These are phyloP conservation scores for Cyclotella atomus DNA, from an alignment of 108 stramenopile genomes.

Conservation along the genomic window DNA sequence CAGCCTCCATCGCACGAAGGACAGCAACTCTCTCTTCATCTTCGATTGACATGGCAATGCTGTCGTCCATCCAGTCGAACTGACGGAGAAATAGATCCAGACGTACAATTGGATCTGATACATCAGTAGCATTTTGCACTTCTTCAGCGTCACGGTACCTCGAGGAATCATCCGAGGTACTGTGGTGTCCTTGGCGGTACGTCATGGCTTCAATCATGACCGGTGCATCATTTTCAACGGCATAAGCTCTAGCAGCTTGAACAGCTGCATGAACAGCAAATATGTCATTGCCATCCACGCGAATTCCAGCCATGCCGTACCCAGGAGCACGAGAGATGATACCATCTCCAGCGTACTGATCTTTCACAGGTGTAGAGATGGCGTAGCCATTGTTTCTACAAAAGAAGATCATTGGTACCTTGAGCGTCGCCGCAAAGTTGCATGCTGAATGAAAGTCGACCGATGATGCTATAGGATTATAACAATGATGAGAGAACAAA, in stretches of 20 bases:
- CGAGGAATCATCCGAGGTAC: slow-evolving; percentile 95
- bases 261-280: slow-evolving; percentile 94
- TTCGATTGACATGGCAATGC: slow-evolving; percentile 52
- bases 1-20: slow-evolving; percentile 83
- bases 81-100: slow-evolving; percentile 71
- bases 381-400: slow-evolving; percentile 99
- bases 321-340: slow-evolving; percentile 92
- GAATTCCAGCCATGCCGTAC: slow-evolving; percentile 95
- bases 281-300: slow-evolving; percentile 98
- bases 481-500: too few relatives aligned
- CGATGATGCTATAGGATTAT: too few relatives aligned
- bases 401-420: slow-evolving; percentile 93
- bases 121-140: slow-evolving; percentile 68
- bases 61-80: slow-evolving; percentile 76
- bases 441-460: slow-evolving; percentile 98
- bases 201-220: slow-evolving; percentile 98
- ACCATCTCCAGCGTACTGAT: slow-evolving; percentile 98
- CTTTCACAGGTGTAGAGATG: slow-evolving; percentile 92
- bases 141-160: slow-evolving; percentile 85
- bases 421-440: slow-evolving; percentile 94
- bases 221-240: slow-evolving; percentile 73
- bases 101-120: slow-evolving; percentile 82
- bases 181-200: slow-evolving; percentile 97
- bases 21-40: slow-evolving; percentile 84
- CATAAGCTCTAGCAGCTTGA: slow-evolving; percentile 75